Conservation (phyloP, 371 early-diverging fungal genomes). For the Capillidium rhysosporum region DNA sequence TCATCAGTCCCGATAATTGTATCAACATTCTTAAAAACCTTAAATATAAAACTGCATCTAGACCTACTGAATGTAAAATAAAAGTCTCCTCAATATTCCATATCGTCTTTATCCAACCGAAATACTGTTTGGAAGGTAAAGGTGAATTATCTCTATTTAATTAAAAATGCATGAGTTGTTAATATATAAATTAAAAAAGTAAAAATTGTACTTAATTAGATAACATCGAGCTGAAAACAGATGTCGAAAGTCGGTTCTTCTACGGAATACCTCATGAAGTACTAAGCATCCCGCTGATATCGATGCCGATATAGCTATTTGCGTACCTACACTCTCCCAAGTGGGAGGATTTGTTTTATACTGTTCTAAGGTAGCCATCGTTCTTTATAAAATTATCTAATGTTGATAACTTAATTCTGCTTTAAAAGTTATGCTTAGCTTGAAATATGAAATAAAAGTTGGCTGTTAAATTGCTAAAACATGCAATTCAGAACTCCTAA, state of each 20-base stretch:
- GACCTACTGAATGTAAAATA: constrained; percentile 18
- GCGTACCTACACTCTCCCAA: constrained; percentile 2
- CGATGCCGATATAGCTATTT: neutral
- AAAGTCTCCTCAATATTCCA: neutral
- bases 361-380: constrained; percentile 2
- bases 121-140: neutral
- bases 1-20: constrained; percentile 25
- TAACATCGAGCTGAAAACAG: constrained; percentile 5
- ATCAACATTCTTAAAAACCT: constrained; percentile 39
- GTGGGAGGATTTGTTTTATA: constrained; percentile 1
- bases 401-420: no score
- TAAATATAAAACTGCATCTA: constrained; percentile 45
- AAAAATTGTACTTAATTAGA: neutral
- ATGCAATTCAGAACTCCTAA: no score
- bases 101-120: constrained; percentile 2
- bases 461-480: no score
- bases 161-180: neutral
- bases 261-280: neutral
- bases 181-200: neutral
- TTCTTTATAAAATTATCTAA: no score
- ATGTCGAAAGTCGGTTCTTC: constrained; percentile 2
- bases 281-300: constrained; percentile 1
- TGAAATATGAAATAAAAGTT: no score
- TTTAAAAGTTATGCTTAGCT: no score
- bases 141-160: neutral